Base-by-base conservation (phyloP, 371 early-diverging fungal species). In the Cokeromyces recurvatus region DNA sequence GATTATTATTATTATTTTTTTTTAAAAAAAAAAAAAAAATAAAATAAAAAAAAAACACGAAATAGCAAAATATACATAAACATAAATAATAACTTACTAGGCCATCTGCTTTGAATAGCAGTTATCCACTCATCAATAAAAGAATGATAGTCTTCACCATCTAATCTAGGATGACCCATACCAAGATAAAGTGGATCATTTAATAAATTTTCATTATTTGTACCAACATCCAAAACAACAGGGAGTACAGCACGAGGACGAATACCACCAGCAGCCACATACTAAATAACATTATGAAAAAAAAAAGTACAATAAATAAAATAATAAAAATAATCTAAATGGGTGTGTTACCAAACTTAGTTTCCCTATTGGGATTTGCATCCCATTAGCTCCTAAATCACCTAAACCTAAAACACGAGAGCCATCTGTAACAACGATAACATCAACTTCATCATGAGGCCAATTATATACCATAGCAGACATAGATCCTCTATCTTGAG, bases 341-440 rank as follows among this genome's bases (percentile, higher is more conserved):
- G 60, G 49, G 37, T 32, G 22, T 46, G 48, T 63, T 70, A 74
- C 74, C 71, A 74, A 64, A 66, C 75, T 74, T 24, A 74, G 63
- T 60, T 84, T 84, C 55, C 85, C 85, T 51, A 84, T 70, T 32
- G 74, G 74, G 38, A 74, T 74, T 41, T 77, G 79, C 85, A 84
- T 84, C 43, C 85, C 85, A 51, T 79, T 82, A 12, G 78, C 80
- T n/a, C 85, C 85, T 43, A 84, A 54, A 60, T 84, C 83, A 40
- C 83, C 83, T 23, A 84, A 59, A 20, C 85, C 85, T 16, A 84
- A 62, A 5, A 84, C 78, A 41, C 85, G 68, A 9, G 79, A 79
- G 25, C 85, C 85, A 56, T 84, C 85, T 20, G 85, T 82, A 4
- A 84, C 82, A 9, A 83, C 84, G 62, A 82, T 82, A 9, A 82